A percentile compares a stretch with the other conserved stretches of the same genome.
Conservation (phyloP, 176 grass and related monocot species). For the Avena insularis region DNA sequence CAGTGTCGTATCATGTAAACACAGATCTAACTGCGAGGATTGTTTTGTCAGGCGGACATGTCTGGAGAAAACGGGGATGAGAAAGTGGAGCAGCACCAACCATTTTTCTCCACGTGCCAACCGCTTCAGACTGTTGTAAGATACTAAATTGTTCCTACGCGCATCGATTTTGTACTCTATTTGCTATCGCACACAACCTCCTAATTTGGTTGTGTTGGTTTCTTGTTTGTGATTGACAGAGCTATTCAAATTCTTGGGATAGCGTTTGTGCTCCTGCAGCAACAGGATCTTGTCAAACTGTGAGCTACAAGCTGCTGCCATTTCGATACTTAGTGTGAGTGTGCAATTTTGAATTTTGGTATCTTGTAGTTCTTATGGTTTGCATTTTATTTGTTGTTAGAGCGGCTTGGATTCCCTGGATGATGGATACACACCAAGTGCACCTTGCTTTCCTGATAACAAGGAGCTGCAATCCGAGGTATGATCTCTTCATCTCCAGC, state of each 20-base stretch:
- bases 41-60: not conserved
- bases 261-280: slow-evolving; percentile 12
- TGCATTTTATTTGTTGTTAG: slow-evolving; percentile 9
- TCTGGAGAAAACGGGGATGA: slow-evolving; percentile 2
- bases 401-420: slow-evolving; percentile 5
- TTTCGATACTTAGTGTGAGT: not conserved
- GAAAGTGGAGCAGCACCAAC: not conserved
- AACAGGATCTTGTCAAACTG: not conserved
- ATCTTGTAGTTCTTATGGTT: slow-evolving; percentile 9
- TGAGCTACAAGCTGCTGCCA: slow-evolving; percentile 18
- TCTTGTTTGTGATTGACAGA: slow-evolving; percentile 32
- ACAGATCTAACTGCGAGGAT: not conserved
- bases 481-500: not conserved
- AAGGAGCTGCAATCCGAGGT: slow-evolving; percentile 23
- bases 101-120: slow-evolving; percentile 52
- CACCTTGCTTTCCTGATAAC: slow-evolving; percentile 30
- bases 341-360: not conserved
- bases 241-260: slow-evolving; percentile 48
- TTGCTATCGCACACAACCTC: not conserved
- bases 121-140: slow-evolving; percentile 45
- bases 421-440: not conserved
- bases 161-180: not conserved
- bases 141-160: not conserved
- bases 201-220: not conserved
- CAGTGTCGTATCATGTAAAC: not conserved